Percentiles rank a stretch among this genome's conserved stretches.
phyloP scores from a whole-genome alignment of 495 filamentous ascomycete species.

The Tuber aestivum region DNA sequence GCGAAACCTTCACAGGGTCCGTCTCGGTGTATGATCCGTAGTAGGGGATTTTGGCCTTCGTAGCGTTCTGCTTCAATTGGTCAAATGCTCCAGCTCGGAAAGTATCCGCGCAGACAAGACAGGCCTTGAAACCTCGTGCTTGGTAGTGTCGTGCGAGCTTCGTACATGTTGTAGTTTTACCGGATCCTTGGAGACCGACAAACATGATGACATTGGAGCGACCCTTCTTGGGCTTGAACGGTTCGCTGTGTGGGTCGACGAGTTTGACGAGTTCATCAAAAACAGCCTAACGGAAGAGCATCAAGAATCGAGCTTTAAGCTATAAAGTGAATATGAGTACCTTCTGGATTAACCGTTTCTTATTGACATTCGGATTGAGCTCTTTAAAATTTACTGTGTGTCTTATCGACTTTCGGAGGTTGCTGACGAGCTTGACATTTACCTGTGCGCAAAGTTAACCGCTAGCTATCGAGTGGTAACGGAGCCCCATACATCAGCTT shows the following conservation, averaged over 20 bases:
- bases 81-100: constrained; percentile 98
- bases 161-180: constrained; percentile 97
- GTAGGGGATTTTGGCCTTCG: constrained; percentile 98
- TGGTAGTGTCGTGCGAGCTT: constrained; percentile 95
- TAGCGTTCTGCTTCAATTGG: constrained; percentile 97
- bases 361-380: constrained; percentile 80
- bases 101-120: constrained; percentile 94
- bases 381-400: constrained; percentile 87
- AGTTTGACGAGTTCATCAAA: constrained; percentile 94
- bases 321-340: constrained; percentile 4
- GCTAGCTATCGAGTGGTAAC: constrained; percentile 1
- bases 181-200: constrained; percentile 91
- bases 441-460: constrained; percentile 47
- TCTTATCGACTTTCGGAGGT: constrained; percentile 89
- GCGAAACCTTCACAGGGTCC: constrained; percentile 85
- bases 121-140: constrained; percentile 85
- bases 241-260: constrained; percentile 90
- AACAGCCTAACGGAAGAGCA: constrained; percentile 53
- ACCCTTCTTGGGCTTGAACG: constrained; percentile 95
- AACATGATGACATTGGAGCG: constrained; percentile 99
- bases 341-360: constrained; percentile 97
- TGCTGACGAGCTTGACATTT: constrained; percentile 88
- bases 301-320: constrained; percentile 18
- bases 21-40: constrained; percentile 93
- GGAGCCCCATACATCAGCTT: constrained; percentile 60